phyloP scores from a whole-genome alignment of 2,329 filamentous ascomycete species.

The Ophiostoma novo-ulmi region DNA sequence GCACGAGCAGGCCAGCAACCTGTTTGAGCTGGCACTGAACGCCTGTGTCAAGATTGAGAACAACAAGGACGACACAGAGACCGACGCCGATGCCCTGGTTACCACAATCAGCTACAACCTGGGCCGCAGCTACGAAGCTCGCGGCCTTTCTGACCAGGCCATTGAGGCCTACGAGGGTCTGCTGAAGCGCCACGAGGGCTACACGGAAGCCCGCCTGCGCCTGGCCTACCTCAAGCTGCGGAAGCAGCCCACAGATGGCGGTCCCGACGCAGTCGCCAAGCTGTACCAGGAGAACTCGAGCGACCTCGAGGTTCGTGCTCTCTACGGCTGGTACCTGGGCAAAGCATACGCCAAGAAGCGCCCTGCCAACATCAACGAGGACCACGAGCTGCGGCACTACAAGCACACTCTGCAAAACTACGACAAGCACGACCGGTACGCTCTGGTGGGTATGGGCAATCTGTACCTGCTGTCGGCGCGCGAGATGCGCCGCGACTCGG shows the following conservation, averaged over 20 bases:
- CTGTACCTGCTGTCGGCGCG: constrained; percentile 79
- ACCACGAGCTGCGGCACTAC: constrained; percentile 87
- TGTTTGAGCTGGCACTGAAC: constrained; percentile 87
- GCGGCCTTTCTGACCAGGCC: constrained; percentile 74
- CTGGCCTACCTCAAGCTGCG: constrained; percentile 85
- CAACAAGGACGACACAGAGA: constrained; percentile 61
- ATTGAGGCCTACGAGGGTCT: constrained; percentile 83
- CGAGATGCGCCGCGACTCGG: constrained; percentile 89
- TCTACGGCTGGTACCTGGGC: constrained; percentile 94
- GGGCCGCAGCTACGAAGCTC: constrained; percentile 84
- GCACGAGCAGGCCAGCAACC: constrained; percentile 69
- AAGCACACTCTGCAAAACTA: constrained; percentile 92
- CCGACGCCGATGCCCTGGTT: constrained; percentile 85
- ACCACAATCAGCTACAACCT: constrained; percentile 97
- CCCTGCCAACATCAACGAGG: constrained; percentile 74
- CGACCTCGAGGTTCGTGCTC: constrained; percentile 83
- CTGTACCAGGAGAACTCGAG: constrained; percentile 77
- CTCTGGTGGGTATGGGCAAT: constrained; percentile 94
- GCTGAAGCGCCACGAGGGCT: constrained; percentile 78
- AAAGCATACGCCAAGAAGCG: constrained; percentile 75
- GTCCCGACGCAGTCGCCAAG: constrained; percentile 77
- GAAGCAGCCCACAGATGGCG: constrained; percentile 75
- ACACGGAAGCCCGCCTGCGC: constrained; percentile 83
- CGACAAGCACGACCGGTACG: constrained; percentile 98
- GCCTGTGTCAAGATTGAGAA: constrained; percentile 73